Evolutionary conservation across 441 rosid species (phyloP).

Genomic region (Pelargonium citronellum): DNA sequence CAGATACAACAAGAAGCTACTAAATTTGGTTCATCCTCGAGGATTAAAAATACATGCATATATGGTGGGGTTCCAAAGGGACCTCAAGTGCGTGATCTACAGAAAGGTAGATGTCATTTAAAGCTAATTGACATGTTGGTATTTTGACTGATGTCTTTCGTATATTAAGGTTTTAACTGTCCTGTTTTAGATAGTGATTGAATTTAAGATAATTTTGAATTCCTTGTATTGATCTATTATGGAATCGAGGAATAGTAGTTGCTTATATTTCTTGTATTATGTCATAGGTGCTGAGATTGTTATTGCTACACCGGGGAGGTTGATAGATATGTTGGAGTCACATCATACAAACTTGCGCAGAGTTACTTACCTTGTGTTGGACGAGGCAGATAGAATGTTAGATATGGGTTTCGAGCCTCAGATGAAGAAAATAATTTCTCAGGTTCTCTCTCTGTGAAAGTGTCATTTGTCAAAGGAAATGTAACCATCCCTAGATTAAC

Average conservation of each 20-base stretch:
- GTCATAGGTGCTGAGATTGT: conserved; percentile 63
- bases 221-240: not conserved
- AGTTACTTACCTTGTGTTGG: conserved; percentile 94
- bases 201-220: conserved; percentile 56
- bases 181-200: conserved; percentile 26
- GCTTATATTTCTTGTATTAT: not conserved
- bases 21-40: conserved; percentile 58
- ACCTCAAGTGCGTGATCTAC: conserved; percentile 92
- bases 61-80: conserved; percentile 99
- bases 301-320: conserved; percentile 96
- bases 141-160: conserved; percentile 2
- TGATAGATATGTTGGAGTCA: conserved; percentile 89
- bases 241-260: not conserved
- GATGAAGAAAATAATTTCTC: conserved; percentile 77
- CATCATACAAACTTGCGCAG: conserved; percentile 74
- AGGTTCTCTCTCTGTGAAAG: conserved; percentile 34
- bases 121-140: conserved; percentile 9
- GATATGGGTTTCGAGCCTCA: conserved; percentile 99
- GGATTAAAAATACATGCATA: conserved; percentile 75
- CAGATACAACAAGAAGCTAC: conserved; percentile 88
- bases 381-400: conserved; percentile 96
- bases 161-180: conserved; percentile 14
- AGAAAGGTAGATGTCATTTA: conserved; percentile 47
- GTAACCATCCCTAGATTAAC: not conserved
- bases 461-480: not conserved